Conservation (phyloP, 2,329 filamentous ascomycete genomes). For the Aaosphaeria pasadenensis region DNA sequence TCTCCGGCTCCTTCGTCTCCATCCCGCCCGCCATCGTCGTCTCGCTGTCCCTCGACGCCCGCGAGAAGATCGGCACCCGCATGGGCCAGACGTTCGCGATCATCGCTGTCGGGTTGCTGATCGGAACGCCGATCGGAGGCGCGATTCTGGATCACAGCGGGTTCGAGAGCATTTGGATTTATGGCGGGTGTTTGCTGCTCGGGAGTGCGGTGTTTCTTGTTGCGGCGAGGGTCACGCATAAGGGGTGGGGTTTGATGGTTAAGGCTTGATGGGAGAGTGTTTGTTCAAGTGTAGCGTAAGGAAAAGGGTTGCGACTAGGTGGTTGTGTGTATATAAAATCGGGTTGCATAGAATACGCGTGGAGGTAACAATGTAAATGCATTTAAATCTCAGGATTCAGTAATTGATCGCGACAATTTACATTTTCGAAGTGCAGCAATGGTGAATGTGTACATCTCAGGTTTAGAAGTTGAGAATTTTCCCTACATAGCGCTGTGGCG, state of each 20-base stretch:
- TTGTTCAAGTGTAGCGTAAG: neutral
- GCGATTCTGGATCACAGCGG: constrained; percentile 49
- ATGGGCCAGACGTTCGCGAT: constrained; percentile 56
- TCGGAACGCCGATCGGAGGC: constrained; percentile 58
- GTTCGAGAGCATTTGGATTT: constrained; percentile 44
- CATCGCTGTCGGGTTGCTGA: constrained; percentile 50
- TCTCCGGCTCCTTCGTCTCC: constrained; percentile 46
- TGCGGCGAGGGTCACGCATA: constrained; percentile 19
- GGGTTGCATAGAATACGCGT: no score
- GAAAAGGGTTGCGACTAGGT: neutral
- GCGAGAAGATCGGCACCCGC: constrained; percentile 49
- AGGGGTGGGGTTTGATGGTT: constrained; percentile 20
- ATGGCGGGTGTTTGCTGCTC: constrained; percentile 36
- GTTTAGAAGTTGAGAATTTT: no score
- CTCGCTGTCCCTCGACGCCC: constrained; percentile 39
- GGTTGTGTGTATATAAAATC: no score
- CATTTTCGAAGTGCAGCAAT: no score
- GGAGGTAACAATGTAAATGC: no score
- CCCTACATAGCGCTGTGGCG: no score
- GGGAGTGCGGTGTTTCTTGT: constrained; percentile 16
- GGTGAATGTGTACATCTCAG: no score
- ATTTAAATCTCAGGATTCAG: no score
- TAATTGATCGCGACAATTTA: no score
- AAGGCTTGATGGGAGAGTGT: constrained; percentile 17
- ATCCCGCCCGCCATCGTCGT: constrained; percentile 48